These are phyloP conservation scores for Apiosordaria backusii DNA, from an alignment of 495 filamentous ascomycete species.

Conservation along the genomic window DNA sequence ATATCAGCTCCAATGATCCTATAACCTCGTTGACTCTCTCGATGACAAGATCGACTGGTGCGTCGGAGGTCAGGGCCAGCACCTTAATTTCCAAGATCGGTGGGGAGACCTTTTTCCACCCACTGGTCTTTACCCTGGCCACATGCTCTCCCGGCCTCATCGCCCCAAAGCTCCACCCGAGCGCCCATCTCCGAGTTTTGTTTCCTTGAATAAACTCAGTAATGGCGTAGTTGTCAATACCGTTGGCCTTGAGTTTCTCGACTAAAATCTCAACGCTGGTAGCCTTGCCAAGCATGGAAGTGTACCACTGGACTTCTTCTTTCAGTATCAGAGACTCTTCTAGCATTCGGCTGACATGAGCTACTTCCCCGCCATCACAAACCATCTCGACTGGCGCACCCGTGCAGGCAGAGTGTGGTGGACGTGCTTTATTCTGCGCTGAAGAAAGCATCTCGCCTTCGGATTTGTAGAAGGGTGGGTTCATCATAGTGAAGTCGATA, in stretches of 20 bases:
- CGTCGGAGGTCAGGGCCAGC: not conserved
- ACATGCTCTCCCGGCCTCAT: slow-evolving; percentile 59
- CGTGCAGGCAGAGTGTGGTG: slow-evolving; percentile 76
- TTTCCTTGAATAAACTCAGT: slow-evolving; percentile 75
- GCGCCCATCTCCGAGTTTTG: slow-evolving; percentile 79
- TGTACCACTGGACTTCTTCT: slow-evolving; percentile 77
- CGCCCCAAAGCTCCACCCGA: slow-evolving; percentile 80
- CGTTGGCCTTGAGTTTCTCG: slow-evolving; percentile 53
- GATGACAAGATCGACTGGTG: slow-evolving; percentile 18
- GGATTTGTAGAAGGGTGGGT: slow-evolving; percentile 89
- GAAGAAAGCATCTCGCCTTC: slow-evolving; percentile 62
- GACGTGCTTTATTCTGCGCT: slow-evolving; percentile 60
- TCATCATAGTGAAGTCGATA: slow-evolving; percentile 89
- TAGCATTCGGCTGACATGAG: slow-evolving; percentile 72
- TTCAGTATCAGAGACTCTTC: slow-evolving; percentile 62
- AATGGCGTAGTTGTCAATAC: slow-evolving; percentile 76
- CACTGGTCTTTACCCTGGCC: slow-evolving; percentile 50
- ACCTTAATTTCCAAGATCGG: slow-evolving; percentile 49
- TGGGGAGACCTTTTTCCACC: slow-evolving; percentile 58
- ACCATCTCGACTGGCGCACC: slow-evolving; percentile 86
- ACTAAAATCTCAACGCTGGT: slow-evolving; percentile 65
- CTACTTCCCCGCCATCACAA: slow-evolving; percentile 74
- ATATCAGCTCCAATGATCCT: slow-evolving; percentile 57
- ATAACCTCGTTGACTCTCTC: slow-evolving; percentile 21
- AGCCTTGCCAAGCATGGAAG: slow-evolving; percentile 83